Percentiles rank a stretch among this genome's conserved stretches.
These are phyloP conservation scores for Trichaptum fuscoviolaceum DNA, from an alignment of 768 basidiomycete genomes.

Conservation along the genomic window DNA sequence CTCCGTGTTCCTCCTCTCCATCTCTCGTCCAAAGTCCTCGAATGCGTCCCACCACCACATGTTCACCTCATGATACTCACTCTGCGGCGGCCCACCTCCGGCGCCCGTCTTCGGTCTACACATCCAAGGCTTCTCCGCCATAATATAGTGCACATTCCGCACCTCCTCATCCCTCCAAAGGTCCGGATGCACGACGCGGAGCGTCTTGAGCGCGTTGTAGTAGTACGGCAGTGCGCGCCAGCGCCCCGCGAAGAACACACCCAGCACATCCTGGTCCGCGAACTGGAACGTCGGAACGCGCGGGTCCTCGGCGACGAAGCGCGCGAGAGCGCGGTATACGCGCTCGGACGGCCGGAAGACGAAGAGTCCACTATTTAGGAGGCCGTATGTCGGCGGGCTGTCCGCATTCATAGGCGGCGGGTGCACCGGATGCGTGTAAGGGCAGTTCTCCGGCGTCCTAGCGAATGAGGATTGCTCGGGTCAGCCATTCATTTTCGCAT, in stretches of 20 bases:
- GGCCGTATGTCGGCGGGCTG: constrained; percentile 68
- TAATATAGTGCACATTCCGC: constrained; percentile 82
- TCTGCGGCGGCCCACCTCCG: constrained; percentile 28
- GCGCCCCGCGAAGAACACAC: constrained; percentile 68
- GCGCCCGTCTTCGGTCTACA: constrained; percentile 36
- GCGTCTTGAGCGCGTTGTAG: constrained; percentile 89
- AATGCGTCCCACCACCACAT: constrained; percentile 81
- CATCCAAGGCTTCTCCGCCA: constrained; percentile 82
- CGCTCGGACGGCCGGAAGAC: constrained; percentile 70
- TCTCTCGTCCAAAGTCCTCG: constrained; percentile 20
- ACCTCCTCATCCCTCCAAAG: constrained; percentile 87
- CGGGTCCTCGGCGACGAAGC: constrained; percentile 53
- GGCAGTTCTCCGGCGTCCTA: constrained; percentile 90
- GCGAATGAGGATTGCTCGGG: background rate
- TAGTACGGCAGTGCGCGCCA: constrained; percentile 81
- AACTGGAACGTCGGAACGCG: constrained; percentile 56
- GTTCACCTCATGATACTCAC: constrained; percentile 49
- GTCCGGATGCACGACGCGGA: constrained; percentile 61
- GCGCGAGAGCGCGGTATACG: constrained; percentile 46
- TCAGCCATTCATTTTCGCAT: no score
- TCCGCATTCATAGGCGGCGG: constrained; percentile 33
- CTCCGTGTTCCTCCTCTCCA: background rate
- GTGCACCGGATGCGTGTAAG: constrained; percentile 52
- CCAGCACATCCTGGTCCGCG: constrained; percentile 90
- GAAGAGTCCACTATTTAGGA: constrained; percentile 87